Conservation (phyloP, 345 rosid genomes). For the Theobroma cacao region DNA sequence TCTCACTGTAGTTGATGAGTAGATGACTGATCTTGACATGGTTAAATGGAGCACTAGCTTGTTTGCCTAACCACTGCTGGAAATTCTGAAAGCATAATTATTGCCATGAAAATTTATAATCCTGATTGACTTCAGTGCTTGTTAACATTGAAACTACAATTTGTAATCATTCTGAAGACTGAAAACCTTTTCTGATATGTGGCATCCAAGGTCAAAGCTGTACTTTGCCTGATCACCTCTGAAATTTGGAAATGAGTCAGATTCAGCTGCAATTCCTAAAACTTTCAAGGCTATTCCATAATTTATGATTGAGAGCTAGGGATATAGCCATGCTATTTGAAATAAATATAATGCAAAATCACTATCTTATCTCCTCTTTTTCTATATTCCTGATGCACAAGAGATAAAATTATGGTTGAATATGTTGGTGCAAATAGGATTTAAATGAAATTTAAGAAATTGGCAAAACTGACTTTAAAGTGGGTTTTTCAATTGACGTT, state of each 20-base stretch:
- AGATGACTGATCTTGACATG: constrained; percentile 6
- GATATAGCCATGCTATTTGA: not conserved
- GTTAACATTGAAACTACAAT: not conserved
- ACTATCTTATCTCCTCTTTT: not conserved
- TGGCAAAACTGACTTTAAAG: too few species aligned
- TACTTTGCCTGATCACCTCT: not conserved
- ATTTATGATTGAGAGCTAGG: not conserved
- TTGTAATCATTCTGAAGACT: not conserved
- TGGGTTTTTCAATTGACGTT: too few species aligned
- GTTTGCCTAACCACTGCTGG: constrained; percentile 8
- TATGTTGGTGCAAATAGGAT: too few species aligned
- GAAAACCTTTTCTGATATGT: not conserved
- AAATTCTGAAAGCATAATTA: not conserved
- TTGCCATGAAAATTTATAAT: not conserved
- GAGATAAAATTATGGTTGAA: too few species aligned
- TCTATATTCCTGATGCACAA: not conserved
- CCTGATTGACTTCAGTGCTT: not conserved
- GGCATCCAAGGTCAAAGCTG: not conserved
- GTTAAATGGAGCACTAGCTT: not conserved
- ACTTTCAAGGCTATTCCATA: not conserved
- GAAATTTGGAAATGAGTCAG: constrained; percentile 8
- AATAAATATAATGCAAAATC: not conserved
- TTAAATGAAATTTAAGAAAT: too few species aligned
- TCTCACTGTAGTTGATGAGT: not conserved
- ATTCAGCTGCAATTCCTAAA: not conserved